phyloP scores from a whole-genome alignment of 2,329 filamentous ascomycete species.

The Pleurostoma richardsiae region DNA sequence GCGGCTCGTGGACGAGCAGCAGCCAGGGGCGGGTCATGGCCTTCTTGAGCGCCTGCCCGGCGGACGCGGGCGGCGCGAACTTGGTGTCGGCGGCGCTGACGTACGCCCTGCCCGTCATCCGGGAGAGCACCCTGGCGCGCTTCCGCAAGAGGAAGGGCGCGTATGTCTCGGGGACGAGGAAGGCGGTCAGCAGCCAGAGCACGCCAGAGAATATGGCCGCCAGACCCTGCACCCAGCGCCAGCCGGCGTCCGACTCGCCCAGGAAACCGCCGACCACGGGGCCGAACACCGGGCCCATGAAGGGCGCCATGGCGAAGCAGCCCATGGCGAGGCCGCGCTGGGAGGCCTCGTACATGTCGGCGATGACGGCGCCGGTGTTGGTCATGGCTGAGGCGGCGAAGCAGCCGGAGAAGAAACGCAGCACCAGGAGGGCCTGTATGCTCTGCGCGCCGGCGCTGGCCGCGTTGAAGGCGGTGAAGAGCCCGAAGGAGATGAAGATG shows the following conservation, averaged over 20 bases:
- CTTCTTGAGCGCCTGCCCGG: too few species aligned
- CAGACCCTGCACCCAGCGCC: slow-evolving; percentile 27
- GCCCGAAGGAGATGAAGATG: too few species aligned
- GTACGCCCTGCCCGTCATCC: background rate
- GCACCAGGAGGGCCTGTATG: too few species aligned
- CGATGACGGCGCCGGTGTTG: slow-evolving; percentile 53
- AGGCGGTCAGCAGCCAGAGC: slow-evolving; percentile 7
- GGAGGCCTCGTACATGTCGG: slow-evolving; percentile 49
- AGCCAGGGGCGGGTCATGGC: slow-evolving; percentile 4
- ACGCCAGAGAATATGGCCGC: slow-evolving; percentile 17
- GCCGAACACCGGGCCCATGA: slow-evolving; percentile 17
- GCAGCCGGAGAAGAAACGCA: too few species aligned
- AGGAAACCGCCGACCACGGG: slow-evolving; percentile 26
- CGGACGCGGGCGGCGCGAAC: too few species aligned
- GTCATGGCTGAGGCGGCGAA: too few species aligned
- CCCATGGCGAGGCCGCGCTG: slow-evolving; percentile 45
- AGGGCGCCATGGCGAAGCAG: slow-evolving; percentile 11
- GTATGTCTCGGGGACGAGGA: slow-evolving; percentile 13
- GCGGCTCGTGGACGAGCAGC: slow-evolving; percentile 48
- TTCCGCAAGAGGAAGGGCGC: background rate
- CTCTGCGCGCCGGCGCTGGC: too few species aligned
- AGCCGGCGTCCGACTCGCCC: slow-evolving; percentile 17
- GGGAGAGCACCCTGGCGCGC: background rate
- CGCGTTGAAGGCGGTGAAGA: too few species aligned
- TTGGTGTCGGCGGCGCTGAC: too few species aligned